These are phyloP conservation scores for Carex cristatella DNA, from an alignment of 176 grass and related monocot genomes.

Conservation along the genomic window DNA sequence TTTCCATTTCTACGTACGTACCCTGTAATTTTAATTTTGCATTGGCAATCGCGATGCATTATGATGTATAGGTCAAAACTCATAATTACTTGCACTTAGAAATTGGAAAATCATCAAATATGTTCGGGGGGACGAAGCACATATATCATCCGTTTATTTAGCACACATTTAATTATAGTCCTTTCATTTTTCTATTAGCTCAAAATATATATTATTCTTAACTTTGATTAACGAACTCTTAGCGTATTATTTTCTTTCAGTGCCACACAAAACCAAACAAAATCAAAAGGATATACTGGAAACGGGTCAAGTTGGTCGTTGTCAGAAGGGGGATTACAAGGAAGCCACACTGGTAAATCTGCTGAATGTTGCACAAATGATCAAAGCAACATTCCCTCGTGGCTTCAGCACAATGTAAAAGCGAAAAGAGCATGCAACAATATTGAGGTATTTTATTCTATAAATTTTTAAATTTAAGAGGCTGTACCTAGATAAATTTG, in stretches of 20 bases:
- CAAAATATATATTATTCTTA: neutral
- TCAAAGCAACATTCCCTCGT: neutral
- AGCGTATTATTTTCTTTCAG: neutral
- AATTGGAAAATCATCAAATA: neutral
- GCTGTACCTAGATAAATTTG: neutral
- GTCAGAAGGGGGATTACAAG: neutral
- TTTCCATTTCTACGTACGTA: neutral
- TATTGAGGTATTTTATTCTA: neutral
- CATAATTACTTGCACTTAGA: neutral
- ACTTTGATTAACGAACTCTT: neutral
- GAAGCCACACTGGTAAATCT: neutral
- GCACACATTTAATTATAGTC: neutral
- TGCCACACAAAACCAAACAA: slow-evolving; percentile 7
- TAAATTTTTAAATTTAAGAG: neutral
- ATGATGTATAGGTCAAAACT: neutral
- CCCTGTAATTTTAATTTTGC: neutral
- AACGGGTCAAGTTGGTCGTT: neutral
- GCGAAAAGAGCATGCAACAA: neutral
- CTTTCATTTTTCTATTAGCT: neutral
- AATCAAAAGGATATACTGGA: neutral
- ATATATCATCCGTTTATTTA: neutral
- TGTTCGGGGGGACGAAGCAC: neutral
- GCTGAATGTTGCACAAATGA: neutral
- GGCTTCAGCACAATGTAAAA: neutral
- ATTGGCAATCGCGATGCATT: neutral